phyloP scores from a whole-genome alignment of 2,329 filamentous ascomycete genomes.

The Amylocarpus encephaloides region DNA sequence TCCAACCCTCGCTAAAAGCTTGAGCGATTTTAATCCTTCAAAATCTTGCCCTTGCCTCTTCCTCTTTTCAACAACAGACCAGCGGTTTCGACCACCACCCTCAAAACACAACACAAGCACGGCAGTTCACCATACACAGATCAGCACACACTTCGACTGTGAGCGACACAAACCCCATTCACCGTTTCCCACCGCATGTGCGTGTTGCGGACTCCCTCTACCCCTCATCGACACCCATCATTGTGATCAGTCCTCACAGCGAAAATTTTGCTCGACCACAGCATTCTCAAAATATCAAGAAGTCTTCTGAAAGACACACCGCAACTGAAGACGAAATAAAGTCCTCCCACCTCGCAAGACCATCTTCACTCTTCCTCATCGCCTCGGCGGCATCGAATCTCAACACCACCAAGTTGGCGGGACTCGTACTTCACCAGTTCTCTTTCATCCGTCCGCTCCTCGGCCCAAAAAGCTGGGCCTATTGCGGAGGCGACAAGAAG shows the following conservation, averaged over 20 bases:
- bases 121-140: background rate
- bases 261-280: constrained; percentile 1
- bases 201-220: constrained; percentile 4
- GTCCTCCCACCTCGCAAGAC: background rate
- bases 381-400: constrained; percentile 29
- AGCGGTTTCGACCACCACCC: background rate
- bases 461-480: constrained; percentile 89
- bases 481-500: constrained; percentile 93
- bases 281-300: constrained; percentile 1
- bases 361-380: constrained; percentile 5
- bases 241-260: background rate
- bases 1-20: background rate
- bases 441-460: constrained; percentile 82
- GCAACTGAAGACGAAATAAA: background rate
- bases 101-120: background rate
- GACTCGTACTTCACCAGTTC: constrained; percentile 63
- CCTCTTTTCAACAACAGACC: background rate
- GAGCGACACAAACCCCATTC: constrained; percentile 1
- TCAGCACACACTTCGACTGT: background rate
- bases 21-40: background rate
- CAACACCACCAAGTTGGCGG: constrained; percentile 83
- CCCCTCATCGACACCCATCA: constrained; percentile 1
- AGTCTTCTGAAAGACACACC: background rate
- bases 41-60: background rate
- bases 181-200: constrained; percentile 2